Conservation (phyloP, 345 rosid species). For the Excoecaria cochinchinensis region DNA sequence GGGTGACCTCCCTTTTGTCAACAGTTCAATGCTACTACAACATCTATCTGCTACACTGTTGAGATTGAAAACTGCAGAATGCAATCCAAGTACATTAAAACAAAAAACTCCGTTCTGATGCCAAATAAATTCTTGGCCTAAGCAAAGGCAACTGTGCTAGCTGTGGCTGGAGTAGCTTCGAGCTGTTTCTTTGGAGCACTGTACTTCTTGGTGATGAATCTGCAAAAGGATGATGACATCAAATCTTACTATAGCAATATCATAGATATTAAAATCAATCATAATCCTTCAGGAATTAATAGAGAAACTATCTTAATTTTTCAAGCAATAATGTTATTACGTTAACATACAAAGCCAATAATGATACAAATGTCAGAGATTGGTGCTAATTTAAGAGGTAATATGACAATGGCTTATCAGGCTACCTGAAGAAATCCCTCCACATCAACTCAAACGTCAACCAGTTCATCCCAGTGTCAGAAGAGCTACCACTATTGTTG, state of each 20-base stretch:
- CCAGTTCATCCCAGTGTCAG: slow-evolving; percentile 68
- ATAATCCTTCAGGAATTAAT: slow-evolving; percentile 1
- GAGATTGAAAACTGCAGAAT: not conserved
- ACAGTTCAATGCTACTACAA: not conserved
- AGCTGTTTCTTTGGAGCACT: slow-evolving; percentile 56
- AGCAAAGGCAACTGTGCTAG: slow-evolving; percentile 65
- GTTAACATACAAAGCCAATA: no score
- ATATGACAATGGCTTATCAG: not conserved
- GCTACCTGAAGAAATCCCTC: slow-evolving; percentile 98
- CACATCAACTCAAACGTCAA: slow-evolving; percentile 81
- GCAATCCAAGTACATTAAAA: not conserved
- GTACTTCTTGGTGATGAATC: slow-evolving; percentile 86
- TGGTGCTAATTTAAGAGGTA: not conserved
- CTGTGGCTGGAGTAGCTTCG: slow-evolving; percentile 70
- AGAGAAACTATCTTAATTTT: not conserved
- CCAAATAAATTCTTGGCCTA: slow-evolving; percentile 19
- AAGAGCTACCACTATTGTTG: slow-evolving; percentile 34
- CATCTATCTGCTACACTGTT: slow-evolving; percentile 8
- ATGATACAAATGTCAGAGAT: no score
- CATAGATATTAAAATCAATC: not conserved
- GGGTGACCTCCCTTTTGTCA: not conserved
- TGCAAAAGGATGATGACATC: slow-evolving; percentile 21
- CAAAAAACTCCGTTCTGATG: not conserved
- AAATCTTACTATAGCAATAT: not conserved
- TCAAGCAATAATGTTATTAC: not conserved